Base-by-base conservation (phyloP, 108 stramenopile genomes). In the Licmophora abbreviata region DNA sequence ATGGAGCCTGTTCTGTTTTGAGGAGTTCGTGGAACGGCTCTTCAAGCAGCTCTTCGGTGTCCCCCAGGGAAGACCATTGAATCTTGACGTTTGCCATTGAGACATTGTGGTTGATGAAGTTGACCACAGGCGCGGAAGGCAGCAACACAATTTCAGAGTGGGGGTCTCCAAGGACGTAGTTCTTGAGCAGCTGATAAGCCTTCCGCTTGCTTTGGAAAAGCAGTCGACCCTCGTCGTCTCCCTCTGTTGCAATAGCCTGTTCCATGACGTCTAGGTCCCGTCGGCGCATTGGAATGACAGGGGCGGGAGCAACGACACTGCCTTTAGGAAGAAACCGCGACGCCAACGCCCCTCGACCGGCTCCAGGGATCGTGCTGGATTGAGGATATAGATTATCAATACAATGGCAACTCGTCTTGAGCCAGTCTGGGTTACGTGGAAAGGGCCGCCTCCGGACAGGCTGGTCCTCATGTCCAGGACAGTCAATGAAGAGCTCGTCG, bases 291-390 rank as follows among this genome's bases (percentile, higher is more conserved):
- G 80, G 83, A 40, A 88, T 61, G 22, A 88, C 24, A 0, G 87
- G 87, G 14, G 66, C 68, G 4, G 83, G 83, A 8, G 73, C 57
- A n/a, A 88, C 77, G 25, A 85, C 31, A 17, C 58, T 49, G 0
- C 76, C 83, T 54, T 73, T 60, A 11, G 64, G 51, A 34, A 88
- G 76, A 29, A 70, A 68, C 22, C 81, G 58, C 14, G 61, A 76
- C 4, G 83, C 83, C 75, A 88, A 83, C 8, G 83, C 87, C 6
- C 87, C 87, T 17, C 76, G 58, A 8, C 87, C 87, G 9, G 83
- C 87, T 51, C 78, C 61, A 7, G 77, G 76, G n/a, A 88, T 74
- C 8, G 56, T 74, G 24, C 76, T 78, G 8, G 44, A 40, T 0
- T 65, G 67, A 11, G 73, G 71, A 32, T 72, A 60, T 42, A 88